Evolutionary conservation across 78 protist species (phyloP).

Genomic region (Cavenderia fasciculata): DNA sequence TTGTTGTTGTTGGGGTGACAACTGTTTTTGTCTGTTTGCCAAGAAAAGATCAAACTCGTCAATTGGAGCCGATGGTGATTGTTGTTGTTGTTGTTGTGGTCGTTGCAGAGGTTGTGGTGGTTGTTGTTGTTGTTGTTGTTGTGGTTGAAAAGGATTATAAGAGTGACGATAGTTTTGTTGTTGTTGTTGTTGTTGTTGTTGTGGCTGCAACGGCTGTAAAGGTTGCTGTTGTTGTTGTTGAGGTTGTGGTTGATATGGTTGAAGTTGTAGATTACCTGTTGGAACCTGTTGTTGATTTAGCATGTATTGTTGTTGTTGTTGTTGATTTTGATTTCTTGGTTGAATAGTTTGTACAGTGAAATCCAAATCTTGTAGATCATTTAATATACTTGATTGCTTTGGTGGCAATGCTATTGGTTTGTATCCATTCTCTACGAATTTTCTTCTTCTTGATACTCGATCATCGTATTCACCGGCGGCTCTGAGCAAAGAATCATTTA

Average conservation of each 20-base stretch:
- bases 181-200: not conserved
- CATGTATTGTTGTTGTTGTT: constrained; percentile 14
- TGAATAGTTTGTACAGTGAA: not conserved
- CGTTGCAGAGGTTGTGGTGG: not conserved
- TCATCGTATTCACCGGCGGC: constrained; percentile 44
- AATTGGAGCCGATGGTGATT: not conserved
- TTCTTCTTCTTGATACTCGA: constrained; percentile 11
- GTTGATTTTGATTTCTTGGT: not conserved
- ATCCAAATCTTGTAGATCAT: not conserved
- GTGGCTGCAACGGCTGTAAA: not conserved
- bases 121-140: not conserved
- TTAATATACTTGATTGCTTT: not conserved
- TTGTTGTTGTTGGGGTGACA: not conserved
- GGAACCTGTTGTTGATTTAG: too few species aligned
- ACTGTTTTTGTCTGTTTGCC: constrained; percentile 14
- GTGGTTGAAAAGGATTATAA: not conserved
- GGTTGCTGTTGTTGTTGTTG: constrained; percentile 6
- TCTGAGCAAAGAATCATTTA: constrained; percentile 43
- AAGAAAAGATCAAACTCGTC: constrained; percentile 23
- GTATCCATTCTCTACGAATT: constrained; percentile 47
- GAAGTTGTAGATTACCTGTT: too few species aligned
- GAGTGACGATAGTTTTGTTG: not conserved
- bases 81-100: not conserved
- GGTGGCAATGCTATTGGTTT: constrained; percentile 34
- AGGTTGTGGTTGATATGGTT: not conserved